A percentile compares a stretch with the other conserved stretches of the same genome.
Conservation (phyloP, 148 eudicot species). For the Drosera capensis region DNA sequence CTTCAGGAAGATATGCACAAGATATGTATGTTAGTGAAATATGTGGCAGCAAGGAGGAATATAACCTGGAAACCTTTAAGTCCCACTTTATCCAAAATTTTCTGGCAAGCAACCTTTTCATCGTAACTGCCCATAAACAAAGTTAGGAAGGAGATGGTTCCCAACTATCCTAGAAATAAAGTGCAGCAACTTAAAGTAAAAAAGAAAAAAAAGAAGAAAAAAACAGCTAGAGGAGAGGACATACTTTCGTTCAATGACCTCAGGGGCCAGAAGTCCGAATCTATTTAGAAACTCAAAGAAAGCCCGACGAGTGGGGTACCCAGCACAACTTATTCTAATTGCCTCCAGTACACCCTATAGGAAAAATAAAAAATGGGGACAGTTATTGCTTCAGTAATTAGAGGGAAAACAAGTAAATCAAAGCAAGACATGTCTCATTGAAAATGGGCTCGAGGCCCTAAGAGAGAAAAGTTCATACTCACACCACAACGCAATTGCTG, state of each 20-base stretch:
- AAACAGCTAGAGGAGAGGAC: conserved; percentile 7
- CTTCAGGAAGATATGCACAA: too few species aligned
- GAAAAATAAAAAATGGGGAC: conserved; percentile 8
- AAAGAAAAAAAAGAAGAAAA: neutral
- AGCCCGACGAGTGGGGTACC: conserved; percentile 95
- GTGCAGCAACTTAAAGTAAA: neutral
- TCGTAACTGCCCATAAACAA: conserved; percentile 44
- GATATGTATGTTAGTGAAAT: neutral
- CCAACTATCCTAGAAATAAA: conserved; percentile 1
- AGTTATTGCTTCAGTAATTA: neutral
- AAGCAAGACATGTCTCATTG: neutral
- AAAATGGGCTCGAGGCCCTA: conserved; percentile 1
- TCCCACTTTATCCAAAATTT: conserved; percentile 75
- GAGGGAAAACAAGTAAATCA: neutral
- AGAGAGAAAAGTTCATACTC: conserved; percentile 30
- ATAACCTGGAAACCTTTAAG: conserved; percentile 92
- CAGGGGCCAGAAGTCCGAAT: conserved; percentile 94
- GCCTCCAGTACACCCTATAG: conserved; percentile 94
- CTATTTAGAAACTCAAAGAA: conserved; percentile 89
- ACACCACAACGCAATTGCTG: conserved; percentile 99
- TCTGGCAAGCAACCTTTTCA: conserved; percentile 65
- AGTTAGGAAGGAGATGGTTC: conserved; percentile 4
- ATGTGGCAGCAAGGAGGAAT: conserved; percentile 6
- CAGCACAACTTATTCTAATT: conserved; percentile 98
- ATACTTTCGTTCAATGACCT: conserved; percentile 54